Conservation (phyloP, 768 basidiomycete genomes). For the Roridomyces roridus region DNA sequence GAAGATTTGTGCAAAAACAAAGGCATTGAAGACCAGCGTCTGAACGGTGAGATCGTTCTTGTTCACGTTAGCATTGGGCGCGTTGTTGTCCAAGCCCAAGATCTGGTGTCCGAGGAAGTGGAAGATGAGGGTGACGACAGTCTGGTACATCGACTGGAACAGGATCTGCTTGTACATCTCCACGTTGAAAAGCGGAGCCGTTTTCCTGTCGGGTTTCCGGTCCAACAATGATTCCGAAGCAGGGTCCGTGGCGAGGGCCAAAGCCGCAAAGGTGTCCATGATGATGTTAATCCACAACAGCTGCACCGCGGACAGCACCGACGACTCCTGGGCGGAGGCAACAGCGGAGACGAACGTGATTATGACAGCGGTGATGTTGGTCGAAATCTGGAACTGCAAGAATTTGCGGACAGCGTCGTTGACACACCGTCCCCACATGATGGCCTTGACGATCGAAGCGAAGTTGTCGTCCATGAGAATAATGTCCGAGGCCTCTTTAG, state of each 20-base stretch:
- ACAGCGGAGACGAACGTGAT: slow-evolving; percentile 94
- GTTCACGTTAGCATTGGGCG: slow-evolving; percentile 26
- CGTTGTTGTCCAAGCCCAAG: slow-evolving; percentile 56
- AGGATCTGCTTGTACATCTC: slow-evolving; percentile 98
- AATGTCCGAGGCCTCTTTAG: slow-evolving; percentile 98
- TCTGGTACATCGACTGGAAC: slow-evolving; percentile 89
- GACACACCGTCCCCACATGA: slow-evolving; percentile 99
- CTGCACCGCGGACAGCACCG: slow-evolving; percentile 95
- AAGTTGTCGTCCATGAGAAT: slow-evolving; percentile 99
- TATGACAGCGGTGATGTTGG: slow-evolving; percentile 94
- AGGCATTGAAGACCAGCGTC: slow-evolving; percentile 96
- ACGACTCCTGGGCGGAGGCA: slow-evolving; percentile 73
- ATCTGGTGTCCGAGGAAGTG: slow-evolving; percentile 85
- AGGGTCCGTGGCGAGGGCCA: slow-evolving; percentile 96
- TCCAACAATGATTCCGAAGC: slow-evolving; percentile 82
- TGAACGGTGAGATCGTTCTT: slow-evolving; percentile 60
- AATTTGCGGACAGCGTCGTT: slow-evolving; percentile 99
- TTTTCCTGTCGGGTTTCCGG: slow-evolving; percentile 90
- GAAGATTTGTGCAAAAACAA: slow-evolving; percentile 97
- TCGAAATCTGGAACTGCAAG: slow-evolving; percentile 93
- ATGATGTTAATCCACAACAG: slow-evolving; percentile 99
- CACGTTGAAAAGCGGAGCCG: slow-evolving; percentile 86
- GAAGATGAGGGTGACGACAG: slow-evolving; percentile 81
- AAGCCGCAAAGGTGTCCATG: slow-evolving; percentile 98
- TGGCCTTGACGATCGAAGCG: slow-evolving; percentile 93